phyloP scores from a whole-genome alignment of 1,139 yeast genomes.

The Kazachstania sp. region DNA sequence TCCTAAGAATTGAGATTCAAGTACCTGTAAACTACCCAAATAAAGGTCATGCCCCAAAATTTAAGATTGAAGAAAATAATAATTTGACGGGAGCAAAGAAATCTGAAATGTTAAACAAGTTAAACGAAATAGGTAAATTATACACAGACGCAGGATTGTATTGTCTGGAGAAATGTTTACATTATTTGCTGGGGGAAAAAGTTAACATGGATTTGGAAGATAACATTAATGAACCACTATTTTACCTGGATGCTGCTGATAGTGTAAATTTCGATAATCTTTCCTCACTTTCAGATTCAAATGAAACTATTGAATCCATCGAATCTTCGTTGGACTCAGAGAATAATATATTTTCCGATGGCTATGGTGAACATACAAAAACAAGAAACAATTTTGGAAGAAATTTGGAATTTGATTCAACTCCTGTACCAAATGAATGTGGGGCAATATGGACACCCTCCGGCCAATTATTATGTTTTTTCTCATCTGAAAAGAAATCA shows the following conservation, averaged over 20 bases:
- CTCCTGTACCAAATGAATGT: conserved; percentile 89
- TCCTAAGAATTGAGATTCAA: conserved; percentile 56
- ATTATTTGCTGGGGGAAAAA: conserved; percentile 76
- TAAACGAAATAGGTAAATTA: conserved; percentile 49
- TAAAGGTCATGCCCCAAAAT: conserved; percentile 44
- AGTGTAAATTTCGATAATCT: conserved; percentile 24
- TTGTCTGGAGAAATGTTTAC: conserved; percentile 72
- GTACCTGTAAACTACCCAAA: conserved; percentile 71
- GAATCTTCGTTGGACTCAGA: conserved; percentile 17
- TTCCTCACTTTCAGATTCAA: conserved; percentile 28
- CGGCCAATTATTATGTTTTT: conserved; percentile 77
- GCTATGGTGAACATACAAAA: conserved; percentile 7
- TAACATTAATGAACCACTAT: conserved; percentile 19
- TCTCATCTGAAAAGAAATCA: conserved; percentile 46
- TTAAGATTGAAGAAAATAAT: conserved; percentile 69
- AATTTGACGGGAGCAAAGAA: conserved; percentile 46
- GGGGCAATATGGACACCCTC: conserved; percentile 82
- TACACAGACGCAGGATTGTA: conserved; percentile 52
- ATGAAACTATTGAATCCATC: conserved; percentile 4
- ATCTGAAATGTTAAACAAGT: conserved; percentile 41
- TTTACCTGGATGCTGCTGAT: conserved; percentile 27
- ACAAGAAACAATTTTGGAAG: conserved; percentile 12
- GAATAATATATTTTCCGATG: conserved; percentile 23
- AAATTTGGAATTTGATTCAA: conserved; percentile 49
- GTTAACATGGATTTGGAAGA: conserved; percentile 41